Conservation (phyloP, 495 filamentous ascomycete species). For the Choiromyces venosus region DNA sequence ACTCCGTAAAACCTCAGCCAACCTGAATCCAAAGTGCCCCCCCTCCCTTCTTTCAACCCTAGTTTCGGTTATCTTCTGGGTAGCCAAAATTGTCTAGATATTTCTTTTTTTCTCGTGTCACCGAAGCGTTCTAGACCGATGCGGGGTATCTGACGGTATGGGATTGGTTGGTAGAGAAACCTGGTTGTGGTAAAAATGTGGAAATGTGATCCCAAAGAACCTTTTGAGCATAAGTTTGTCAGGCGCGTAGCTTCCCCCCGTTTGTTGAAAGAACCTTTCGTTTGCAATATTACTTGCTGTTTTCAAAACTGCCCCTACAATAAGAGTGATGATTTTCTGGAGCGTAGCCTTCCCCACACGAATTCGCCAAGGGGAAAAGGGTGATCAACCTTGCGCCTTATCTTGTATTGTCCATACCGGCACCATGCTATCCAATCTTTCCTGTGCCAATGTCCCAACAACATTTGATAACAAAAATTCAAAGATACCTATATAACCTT, state of each 20-base stretch:
- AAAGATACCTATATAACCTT: not conserved
- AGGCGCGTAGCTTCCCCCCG: not conserved
- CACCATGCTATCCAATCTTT: not conserved
- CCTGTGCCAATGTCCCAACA: not conserved
- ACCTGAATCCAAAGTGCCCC: not conserved
- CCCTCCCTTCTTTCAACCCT: not conserved
- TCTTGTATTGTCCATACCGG: not conserved
- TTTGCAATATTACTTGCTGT: not conserved
- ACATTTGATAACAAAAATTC: not conserved
- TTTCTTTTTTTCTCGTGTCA: not conserved
- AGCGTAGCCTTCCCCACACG: not conserved
- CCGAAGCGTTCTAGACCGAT: conserved; percentile 5
- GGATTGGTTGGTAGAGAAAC: not conserved
- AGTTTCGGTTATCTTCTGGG: not conserved
- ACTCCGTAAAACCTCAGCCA: not conserved
- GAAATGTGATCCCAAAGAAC: not conserved
- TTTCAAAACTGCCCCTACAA: not conserved
- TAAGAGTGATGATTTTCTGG: not conserved
- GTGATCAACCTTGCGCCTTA: not conserved
- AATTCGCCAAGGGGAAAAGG: not conserved
- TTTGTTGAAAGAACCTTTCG: not conserved
- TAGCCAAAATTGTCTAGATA: not conserved
- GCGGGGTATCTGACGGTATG: not conserved
- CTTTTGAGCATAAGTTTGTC: not conserved
- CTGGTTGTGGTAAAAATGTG: not conserved